phyloP scores from a whole-genome alignment of 352 stramenopile species.

The Phytophthora multivora region DNA sequence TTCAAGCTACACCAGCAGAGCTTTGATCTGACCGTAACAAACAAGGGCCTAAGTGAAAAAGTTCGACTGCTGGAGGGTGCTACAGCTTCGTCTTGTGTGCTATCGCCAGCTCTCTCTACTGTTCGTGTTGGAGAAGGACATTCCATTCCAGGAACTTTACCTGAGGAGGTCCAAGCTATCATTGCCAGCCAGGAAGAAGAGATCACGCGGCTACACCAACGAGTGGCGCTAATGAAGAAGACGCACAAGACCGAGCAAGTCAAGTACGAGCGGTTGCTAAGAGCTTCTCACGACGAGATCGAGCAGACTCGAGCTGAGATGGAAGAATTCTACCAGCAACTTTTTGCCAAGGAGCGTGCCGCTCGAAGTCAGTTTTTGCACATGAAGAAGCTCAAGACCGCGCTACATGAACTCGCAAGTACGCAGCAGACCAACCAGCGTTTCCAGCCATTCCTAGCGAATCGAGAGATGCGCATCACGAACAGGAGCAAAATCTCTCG shows the following conservation, averaged over 20 bases:
- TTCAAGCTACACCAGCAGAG: conserved; percentile 58
- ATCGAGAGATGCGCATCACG: conserved; percentile 41
- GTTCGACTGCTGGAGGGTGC: conserved; percentile 46
- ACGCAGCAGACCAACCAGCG: conserved; percentile 65
- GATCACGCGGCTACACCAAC: conserved; percentile 66
- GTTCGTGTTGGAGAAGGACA: neutral
- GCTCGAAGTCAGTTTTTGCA: conserved; percentile 65
- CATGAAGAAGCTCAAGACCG: conserved; percentile 80
- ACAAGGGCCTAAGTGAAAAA: conserved; percentile 61
- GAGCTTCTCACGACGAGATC: conserved; percentile 51
- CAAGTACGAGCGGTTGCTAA: conserved; percentile 58
- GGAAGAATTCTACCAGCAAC: conserved; percentile 52
- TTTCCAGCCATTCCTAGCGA: conserved; percentile 43
- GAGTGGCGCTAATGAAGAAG: conserved; percentile 69
- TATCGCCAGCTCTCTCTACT: conserved; percentile 3
- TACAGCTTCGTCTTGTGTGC: conserved; percentile 6
- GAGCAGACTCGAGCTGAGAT: conserved; percentile 46
- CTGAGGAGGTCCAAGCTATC: conserved; percentile 43
- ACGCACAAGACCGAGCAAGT: conserved; percentile 44
- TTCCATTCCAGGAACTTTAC: conserved; percentile 7
- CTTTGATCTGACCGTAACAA: conserved; percentile 55
- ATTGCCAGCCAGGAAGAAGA: conserved; percentile 71
- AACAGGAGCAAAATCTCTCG: conserved; percentile 12
- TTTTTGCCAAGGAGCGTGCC: conserved; percentile 63
- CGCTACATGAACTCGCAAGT: conserved; percentile 54